phyloP scores from a whole-genome alignment of 345 rosid genomes.

The Brassica carinata region DNA sequence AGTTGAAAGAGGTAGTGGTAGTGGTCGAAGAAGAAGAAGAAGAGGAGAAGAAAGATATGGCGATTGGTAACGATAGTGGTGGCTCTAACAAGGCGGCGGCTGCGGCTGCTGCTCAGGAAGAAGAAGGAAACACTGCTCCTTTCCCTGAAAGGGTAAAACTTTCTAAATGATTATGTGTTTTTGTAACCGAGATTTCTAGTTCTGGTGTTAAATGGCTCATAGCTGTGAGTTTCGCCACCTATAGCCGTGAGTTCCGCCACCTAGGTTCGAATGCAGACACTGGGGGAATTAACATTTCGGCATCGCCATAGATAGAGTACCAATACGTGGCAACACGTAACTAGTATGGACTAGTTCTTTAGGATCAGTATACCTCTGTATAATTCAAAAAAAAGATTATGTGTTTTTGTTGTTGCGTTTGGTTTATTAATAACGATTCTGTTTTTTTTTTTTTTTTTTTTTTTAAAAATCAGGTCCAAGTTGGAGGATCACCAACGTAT shows the following conservation, averaged over 20 bases:
- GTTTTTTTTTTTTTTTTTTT: not conserved
- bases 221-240: no score
- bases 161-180: not conserved
- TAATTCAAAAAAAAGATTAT: no score
- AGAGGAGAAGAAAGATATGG: conserved; percentile 40
- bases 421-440: not conserved
- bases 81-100: conserved; percentile 66
- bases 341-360: no score
- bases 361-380: no score
- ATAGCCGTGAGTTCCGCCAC: no score
- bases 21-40: conserved; percentile 23
- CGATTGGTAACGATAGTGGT: conserved; percentile 67
- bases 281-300: no score
- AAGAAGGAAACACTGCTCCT: conserved; percentile 89
- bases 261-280: no score
- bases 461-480: conserved; percentile 61
- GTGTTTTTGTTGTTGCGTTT: not conserved
- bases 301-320: no score
- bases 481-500: conserved; percentile 88
- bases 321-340: no score
- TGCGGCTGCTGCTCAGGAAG: conserved; percentile 54
- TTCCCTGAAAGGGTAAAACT: conserved; percentile 75
- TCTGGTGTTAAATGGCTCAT: not conserved
- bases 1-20: conserved; percentile 41
- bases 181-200: no score